Base-by-base conservation (phyloP, 2,329 filamentous ascomycete species). In the Neofusicoccum laricinum region DNA sequence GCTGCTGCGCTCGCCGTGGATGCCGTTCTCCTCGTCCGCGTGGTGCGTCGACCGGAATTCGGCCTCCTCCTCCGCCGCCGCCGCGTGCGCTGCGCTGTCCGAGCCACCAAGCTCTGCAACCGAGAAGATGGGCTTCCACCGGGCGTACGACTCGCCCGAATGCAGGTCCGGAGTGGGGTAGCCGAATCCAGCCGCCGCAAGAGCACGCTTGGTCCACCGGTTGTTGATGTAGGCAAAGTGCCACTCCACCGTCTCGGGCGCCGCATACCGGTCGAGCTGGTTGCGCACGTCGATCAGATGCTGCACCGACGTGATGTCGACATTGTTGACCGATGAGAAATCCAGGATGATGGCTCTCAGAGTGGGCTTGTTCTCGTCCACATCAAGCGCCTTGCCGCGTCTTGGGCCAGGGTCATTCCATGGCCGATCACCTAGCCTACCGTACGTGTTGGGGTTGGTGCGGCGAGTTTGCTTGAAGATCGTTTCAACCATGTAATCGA, bases 61-160 rank as follows among this genome's bases (percentile, higher is more conserved):
- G 3, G 38, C 55, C 15, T 78, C 78, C 65, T 80, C 64, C 12
- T 53, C 64, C 30, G 84, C 79, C 70, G 93, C 89, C 0, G 90
- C 91, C 7, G 82, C 81, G 0, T 86, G 86, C 1, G 90, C 89
- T 0, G 90, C 90, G 4, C 89, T 91, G 61, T 87, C 79, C 4
- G 82, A 80, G 19, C 92, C 90, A 67, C 92, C 88, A 68, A 96
- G 88, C 73, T 97, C 92, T 2, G 94, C 92, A 21, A 98, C 92
- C 72, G 88, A 93, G 82, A 97, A 98, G 68, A 98, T 93, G n/a
- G 93, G 91, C 75, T 92, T 93, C 94, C 93, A 98, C 65, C 91
- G 86, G 67, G 86, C 83, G 69, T 86, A 85, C 6, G 82, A 76
- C 1, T 80, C 82, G 65, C 81, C 83, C 14, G 72, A 75, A 63